A percentile compares a stretch with the other conserved stretches of the same genome.
These are phyloP conservation scores for Physcomitrium patens DNA, from an alignment of 225 moss, liverwort and hornwort species.

Conservation along the genomic window DNA sequence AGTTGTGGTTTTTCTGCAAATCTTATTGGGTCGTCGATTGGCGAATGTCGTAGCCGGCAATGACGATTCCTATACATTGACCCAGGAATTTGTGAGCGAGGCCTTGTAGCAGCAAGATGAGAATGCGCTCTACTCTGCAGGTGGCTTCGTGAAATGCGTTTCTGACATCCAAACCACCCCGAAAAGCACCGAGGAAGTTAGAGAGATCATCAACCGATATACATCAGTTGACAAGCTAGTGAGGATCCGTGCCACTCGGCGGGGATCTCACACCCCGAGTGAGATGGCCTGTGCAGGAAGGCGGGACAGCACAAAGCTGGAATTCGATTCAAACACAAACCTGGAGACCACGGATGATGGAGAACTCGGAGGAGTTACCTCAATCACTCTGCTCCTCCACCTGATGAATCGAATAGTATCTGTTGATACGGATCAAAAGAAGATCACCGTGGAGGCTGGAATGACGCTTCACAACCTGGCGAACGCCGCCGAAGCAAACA, in stretches of 20 bases:
- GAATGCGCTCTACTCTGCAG: slow-evolving; percentile 11
- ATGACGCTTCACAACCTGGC: slow-evolving; percentile 49
- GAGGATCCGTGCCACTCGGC: slow-evolving; percentile 25
- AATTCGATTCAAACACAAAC: not conserved
- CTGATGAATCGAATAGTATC: slow-evolving; percentile 44
- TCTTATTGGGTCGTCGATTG: not conserved
- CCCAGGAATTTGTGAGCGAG: slow-evolving; percentile 20
- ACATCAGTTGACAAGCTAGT: slow-evolving; percentile 9
- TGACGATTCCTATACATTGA: not conserved
- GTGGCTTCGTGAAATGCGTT: slow-evolving; percentile 30
- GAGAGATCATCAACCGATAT: slow-evolving; percentile 28
- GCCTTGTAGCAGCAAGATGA: slow-evolving; percentile 18
- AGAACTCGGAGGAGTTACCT: slow-evolving; percentile 4
- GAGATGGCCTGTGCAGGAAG: slow-evolving; percentile 25
- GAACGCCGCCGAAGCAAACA: slow-evolving; percentile 41
- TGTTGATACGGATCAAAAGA: slow-evolving; percentile 28
- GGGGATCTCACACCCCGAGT: slow-evolving; percentile 24
- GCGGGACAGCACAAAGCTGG: slow-evolving; percentile 32
- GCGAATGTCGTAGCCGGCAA: slow-evolving; percentile 3
- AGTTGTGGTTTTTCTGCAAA: slow-evolving; percentile 2
- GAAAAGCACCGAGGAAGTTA: slow-evolving; percentile 31
- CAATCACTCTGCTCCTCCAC: slow-evolving; percentile 55
- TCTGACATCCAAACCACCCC: slow-evolving; percentile 29
- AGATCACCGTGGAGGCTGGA: slow-evolving; percentile 51
- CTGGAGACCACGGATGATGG: not conserved